These are phyloP conservation scores for Suillus alpinus DNA, from an alignment of 768 basidiomycete genomes.

Conservation along the genomic window DNA sequence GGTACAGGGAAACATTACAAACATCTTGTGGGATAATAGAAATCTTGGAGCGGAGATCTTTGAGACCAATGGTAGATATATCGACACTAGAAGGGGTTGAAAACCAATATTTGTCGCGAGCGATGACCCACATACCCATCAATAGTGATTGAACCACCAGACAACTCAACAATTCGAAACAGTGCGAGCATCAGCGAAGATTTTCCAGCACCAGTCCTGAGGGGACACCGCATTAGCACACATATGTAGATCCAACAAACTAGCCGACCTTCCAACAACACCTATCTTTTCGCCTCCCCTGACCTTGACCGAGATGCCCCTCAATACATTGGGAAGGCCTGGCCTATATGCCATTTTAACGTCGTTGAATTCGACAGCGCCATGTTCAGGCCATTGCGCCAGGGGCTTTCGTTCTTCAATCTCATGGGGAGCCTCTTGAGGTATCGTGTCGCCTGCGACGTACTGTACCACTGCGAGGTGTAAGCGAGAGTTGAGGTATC, in stretches of 20 bases:
- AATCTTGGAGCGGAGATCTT: constrained; percentile 55
- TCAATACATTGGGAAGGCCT: constrained; percentile 70
- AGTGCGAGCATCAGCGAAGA: constrained; percentile 63
- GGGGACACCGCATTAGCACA: background rate
- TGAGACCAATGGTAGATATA: constrained; percentile 65
- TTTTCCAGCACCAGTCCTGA: constrained; percentile 54
- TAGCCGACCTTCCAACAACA: constrained; percentile 55
- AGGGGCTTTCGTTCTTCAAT: constrained; percentile 54
- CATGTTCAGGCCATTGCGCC: constrained; percentile 59
- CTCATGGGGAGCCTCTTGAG: constrained; percentile 66
- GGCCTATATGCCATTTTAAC: constrained; percentile 63
- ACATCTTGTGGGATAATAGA: constrained; percentile 72
- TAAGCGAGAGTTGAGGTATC: background rate
- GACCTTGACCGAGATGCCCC: constrained; percentile 59
- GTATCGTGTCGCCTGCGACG: constrained; percentile 46
- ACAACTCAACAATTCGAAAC: constrained; percentile 67
- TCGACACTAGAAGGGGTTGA: constrained; percentile 45
- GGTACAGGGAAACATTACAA: constrained; percentile 17
- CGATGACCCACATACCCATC: constrained; percentile 45
- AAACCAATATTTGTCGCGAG: background rate
- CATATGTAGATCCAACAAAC: background rate
- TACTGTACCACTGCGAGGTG: constrained; percentile 47
- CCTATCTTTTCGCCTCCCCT: constrained; percentile 73
- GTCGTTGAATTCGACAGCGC: constrained; percentile 60
- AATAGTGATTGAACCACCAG: constrained; percentile 55